Conservation (phyloP, 1,284 basidiomycete genomes). For the Tilletia horrida region DNA sequence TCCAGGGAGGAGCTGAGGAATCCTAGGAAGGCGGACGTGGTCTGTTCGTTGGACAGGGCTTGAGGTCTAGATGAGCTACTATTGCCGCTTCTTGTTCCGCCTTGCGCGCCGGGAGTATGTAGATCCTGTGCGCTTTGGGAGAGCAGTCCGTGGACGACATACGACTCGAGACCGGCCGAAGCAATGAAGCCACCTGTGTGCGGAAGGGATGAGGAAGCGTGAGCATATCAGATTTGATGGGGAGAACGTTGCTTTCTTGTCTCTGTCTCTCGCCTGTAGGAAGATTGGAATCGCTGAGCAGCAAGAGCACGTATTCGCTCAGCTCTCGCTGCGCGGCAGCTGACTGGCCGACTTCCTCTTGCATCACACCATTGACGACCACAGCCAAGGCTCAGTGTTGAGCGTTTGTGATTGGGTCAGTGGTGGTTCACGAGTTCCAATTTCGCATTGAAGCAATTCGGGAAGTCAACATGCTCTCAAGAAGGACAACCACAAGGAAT, state of each 20-base stretch:
- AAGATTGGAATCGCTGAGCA: conserved; percentile 51
- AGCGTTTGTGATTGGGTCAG: too few species aligned
- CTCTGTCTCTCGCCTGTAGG: conserved; percentile 36
- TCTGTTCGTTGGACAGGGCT: not conserved
- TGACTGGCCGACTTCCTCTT: not conserved
- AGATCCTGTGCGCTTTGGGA: conserved; percentile 2
- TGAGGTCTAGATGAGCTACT: not conserved
- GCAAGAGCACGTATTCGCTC: conserved; percentile 43
- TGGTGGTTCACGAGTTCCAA: too few species aligned
- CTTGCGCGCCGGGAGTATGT: not conserved
- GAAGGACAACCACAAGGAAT: too few species aligned
- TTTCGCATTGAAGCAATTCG: too few species aligned
- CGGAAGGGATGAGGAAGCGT: not conserved
- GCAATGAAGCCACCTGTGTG: conserved; percentile 81
- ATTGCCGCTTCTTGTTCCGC: not conserved
- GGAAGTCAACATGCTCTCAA: too few species aligned
- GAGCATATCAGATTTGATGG: not conserved
- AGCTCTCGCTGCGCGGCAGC: conserved; percentile 20
- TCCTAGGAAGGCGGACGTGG: not conserved
- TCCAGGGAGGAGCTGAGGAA: conserved; percentile 65
- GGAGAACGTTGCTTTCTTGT: not conserved
- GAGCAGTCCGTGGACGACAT: conserved; percentile 75
- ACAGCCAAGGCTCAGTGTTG: too few species aligned
- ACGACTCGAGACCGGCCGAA: conserved; percentile 87
- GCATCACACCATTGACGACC: too few species aligned